Evolutionary conservation across 768 basidiomycete genomes (phyloP), one percentile per base, ranked within the genome.

Genomic region (Rhizopogon vinicolor): DNA sequence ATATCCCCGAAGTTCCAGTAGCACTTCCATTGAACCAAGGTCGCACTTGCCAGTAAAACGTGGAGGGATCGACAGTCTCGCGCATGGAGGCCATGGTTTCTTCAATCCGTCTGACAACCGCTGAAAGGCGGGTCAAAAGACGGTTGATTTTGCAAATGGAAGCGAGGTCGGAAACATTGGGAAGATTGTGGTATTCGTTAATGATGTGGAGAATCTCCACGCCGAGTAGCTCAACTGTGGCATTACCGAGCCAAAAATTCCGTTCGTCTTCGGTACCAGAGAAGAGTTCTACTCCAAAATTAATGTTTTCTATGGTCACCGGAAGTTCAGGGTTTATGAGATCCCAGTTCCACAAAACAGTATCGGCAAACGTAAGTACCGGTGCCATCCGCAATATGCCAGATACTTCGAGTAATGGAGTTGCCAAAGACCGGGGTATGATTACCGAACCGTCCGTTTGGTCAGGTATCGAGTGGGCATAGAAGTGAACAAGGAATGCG

Each of bases 361-460:
- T 93, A 67, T 97, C 96, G 28, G 95, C 91, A 66, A 93, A 99
- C 0, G 95, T 99, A 60, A 98, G 77, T 58, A 99, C 83, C 4
- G 96, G 96, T 6, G 95, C 93, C n/a, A 95, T 86, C 51, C 84
- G 85, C 41, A 99, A 79, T 51, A 79, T 71, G 9, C 78, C 78
- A 13, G 93, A 96, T 45, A 96, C 84, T 16, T 78, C 65, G 29
- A 91, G 80, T 29, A 97, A 77, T 0, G 96, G 95, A 22, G 90
- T 70, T 1, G 91, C 80, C 41, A 99, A 75, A 9, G 87, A 79
- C 56, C 81, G 77, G 2, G 96, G 96, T 35, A 99, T 82, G 50
- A 78, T 63, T 41, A 84, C 70, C 1, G 83, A 68, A 39, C 60
- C 66, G 49, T 71, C 67, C 45, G 66, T 56, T 35, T 72, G 63